Evolutionary conservation across 176 grass and related monocot genomes (phyloP), one percentile per base, ranked within the genome.

Genomic region (Zoysia japonica): DNA sequence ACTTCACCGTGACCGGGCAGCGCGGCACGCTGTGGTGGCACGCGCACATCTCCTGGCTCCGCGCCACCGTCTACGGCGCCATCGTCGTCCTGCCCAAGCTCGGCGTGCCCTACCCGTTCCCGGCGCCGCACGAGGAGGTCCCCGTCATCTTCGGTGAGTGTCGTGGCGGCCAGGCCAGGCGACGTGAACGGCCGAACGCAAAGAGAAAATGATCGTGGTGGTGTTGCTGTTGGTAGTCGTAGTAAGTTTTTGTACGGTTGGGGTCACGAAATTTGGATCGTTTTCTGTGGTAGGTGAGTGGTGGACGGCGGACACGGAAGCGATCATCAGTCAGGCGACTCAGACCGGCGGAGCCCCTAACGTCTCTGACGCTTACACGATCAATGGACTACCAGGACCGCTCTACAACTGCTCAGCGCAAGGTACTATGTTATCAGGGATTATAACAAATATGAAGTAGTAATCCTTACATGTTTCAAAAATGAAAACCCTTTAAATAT

Each of bases 21-120:
- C 76, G 93, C 60, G 93, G 93, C 80, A 96, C 93, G 60, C 87
- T 96, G 65, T 92, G 90, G 84, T 96, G 87, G 90, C 93, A 96
- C 63, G 93, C 90, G 4, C 93, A 96, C 84, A 88, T 96, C 87
- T 86, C 85, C 36, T 96, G 93, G 93, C 83, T 92, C 11, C 87
- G 93, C 7, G 68, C 93, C 37, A 96, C 93, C 28, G 57, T 93
- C 13, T 81, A 96, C 66, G 93, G 90, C 14, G 2, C 85, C 57
- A 35, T 97, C 19, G 74, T 97, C 93, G 56, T 97, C 86, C 85
- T 97, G 56, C 93, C 93, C 43, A 89, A 90, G 75, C 65, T 60
- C 67, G 90, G 88, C 75, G 77, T 90, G 46, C 86, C 90, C 47
- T 97, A 88, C 73, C 93, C 93, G 1, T 97, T 97, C 75, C 61